Evolutionary conservation across 2,329 filamentous ascomycete genomes (phyloP), one percentile per base, ranked within the genome.

Genomic region (Cadophora luteo-olivacea): DNA sequence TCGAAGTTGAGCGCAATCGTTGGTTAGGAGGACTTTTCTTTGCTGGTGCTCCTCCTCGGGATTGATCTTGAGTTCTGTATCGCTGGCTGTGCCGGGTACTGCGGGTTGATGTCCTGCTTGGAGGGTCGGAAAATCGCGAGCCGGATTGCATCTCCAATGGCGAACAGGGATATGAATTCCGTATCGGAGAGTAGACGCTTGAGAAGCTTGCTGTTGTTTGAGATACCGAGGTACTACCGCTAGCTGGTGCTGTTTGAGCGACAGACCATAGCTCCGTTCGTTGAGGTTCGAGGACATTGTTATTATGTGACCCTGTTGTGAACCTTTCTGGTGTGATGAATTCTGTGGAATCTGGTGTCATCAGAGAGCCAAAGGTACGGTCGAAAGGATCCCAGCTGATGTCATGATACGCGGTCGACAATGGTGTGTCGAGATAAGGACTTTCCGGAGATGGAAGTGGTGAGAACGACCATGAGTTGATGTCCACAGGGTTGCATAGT

Each of bases 301-400:
- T 48, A 38, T 29, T 14, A 14, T 61, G n/a, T 61, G 36, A 14
- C 49, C 11, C 22, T 24, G 38, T 16, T 2, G 22, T 4, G 41
- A 61, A 5, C 0, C 16, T 2, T n/a, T 61, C 58, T 29, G 38
- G 24, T 1, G 24, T 1, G 8, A 29, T 5, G 36, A 32, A 45
- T 14, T 49, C 41, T 14, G 19, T 22, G 12, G 58, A 61, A 1
- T 45, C 19, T 61, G 58, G 58, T 48, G 58, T 61, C 24, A 61
- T 29, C 2, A 61, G 19, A 29, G 36, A 61, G 14, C 11, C 24
- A 12, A 49, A 48, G 4, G 11, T n/a, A 1, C 24, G 58, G 2
- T 49, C 58, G 16, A 14, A 49, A 4, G 38, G 4, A 14, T 48
- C 14, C 38, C 24, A 49, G 25, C 14, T 32, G 16, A 2, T 48